Evolutionary conservation across 805 yeast genomes (phyloP).

Genomic region (Ogataea minuta): DNA sequence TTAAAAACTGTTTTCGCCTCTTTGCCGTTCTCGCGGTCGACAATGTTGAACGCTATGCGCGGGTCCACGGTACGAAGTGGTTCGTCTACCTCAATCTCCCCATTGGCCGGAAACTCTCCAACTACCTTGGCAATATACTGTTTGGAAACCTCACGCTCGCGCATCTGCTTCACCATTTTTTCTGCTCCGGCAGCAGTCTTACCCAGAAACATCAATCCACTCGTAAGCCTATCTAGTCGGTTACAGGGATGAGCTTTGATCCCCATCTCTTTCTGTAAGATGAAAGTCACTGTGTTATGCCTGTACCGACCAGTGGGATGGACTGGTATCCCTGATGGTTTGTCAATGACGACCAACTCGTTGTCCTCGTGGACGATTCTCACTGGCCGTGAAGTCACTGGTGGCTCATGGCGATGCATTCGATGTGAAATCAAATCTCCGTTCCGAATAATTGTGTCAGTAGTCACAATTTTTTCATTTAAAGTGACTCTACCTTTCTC

Average conservation of each 20-base stretch:
- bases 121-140: slow-evolving; percentile 84
- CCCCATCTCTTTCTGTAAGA: slow-evolving; percentile 69
- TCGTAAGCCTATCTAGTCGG: slow-evolving; percentile 84
- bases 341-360: slow-evolving; percentile 77
- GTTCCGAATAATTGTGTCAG: slow-evolving; percentile 66
- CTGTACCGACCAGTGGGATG: slow-evolving; percentile 92
- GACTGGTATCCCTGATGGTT: slow-evolving; percentile 93
- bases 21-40: slow-evolving; percentile 55
- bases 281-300: slow-evolving; percentile 71
- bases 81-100: slow-evolving; percentile 51
- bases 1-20: slow-evolving; percentile 72
- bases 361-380: slow-evolving; percentile 72
- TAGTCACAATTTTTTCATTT: slow-evolving; percentile 61
- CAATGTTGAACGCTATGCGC: slow-evolving; percentile 62
- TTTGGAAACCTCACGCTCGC: slow-evolving; percentile 72
- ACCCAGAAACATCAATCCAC: slow-evolving; percentile 91
- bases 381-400: slow-evolving; percentile 61
- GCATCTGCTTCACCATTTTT: slow-evolving; percentile 63
- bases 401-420: slow-evolving; percentile 88
- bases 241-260: slow-evolving; percentile 77
- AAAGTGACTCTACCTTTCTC: slow-evolving; percentile 68
- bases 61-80: slow-evolving; percentile 75
- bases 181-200: slow-evolving; percentile 79
- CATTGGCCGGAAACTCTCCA: slow-evolving; percentile 74
- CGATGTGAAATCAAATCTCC: slow-evolving; percentile 83